Base-by-base conservation (phyloP, 129 eudicot genomes). In the Artemisia argyi region DNA sequence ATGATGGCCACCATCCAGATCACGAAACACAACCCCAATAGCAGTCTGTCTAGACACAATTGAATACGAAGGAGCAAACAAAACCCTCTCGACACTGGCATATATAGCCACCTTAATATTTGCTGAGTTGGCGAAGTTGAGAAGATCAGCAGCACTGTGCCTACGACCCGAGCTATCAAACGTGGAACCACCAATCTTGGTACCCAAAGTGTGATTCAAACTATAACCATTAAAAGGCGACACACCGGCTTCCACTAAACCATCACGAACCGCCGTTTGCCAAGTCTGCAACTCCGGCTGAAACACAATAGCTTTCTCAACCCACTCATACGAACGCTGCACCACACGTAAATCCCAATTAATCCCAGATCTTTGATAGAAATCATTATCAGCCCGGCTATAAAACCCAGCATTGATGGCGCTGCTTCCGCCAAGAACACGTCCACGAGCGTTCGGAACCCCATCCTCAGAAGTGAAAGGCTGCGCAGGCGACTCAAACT, bases 141-240 rank as follows among this genome's bases (percentile, higher is more conserved):
- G 58, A 4, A 90, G 86, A 65, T 90, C 95, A 0, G 89, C 97
- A 3, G 94, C 88, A 50, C 91, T 87, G 47, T 85, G 87, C n/a
- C 97, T 78, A 28, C 66, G 69, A 4, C 91, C 95, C 7, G 79
- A 60, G 61, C 76, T 73, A 59, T 90, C 87, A 39, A 88, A 91
- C 0, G 96, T 91, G 0, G 97, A 81, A 15, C 97, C 97, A 1
- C 96, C 90, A 20, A 91, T 88, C 71, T 91, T 91, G 44, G 95
- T 91, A 11, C 95, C 97, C 20, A 68, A 11, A 2, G 72, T 19
- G 22, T 88, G 97, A 17, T 85, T 79, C 56, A 82, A 76, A 58
- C 56, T 88, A 65, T 74, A 88, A 32, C 81, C 93, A 5, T 82
- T 67, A 11, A 82, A 84, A 0, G 93, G 93, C 32, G 58, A 54